Evolutionary conservation across 2,329 filamentous ascomycete species (phyloP).

Genomic region (Lomentospora prolificans): DNA sequence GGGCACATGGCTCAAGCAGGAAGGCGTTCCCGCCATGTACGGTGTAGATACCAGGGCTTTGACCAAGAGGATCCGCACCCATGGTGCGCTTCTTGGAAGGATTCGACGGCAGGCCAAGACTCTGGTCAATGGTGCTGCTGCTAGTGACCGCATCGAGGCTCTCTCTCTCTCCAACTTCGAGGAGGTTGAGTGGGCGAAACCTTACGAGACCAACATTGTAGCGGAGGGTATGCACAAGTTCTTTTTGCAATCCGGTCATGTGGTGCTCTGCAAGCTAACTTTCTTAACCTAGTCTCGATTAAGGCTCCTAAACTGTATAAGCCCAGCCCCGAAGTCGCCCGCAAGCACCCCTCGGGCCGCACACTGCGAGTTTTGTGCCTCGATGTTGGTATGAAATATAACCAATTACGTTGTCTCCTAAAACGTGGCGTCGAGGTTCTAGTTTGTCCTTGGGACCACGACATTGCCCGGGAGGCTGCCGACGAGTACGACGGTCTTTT

Average conservation of each 20-base stretch:
- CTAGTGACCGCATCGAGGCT: conserved; percentile 14
- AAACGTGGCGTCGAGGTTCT: conserved; percentile 86
- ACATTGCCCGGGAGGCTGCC: conserved; percentile 66
- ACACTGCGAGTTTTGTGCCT: conserved; percentile 81
- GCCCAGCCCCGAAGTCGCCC: conserved; percentile 57
- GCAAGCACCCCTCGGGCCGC: conserved; percentile 83
- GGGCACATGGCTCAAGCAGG: conserved; percentile 91
- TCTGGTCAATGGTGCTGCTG: conserved; percentile 29
- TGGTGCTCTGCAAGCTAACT: conserved; percentile 14
- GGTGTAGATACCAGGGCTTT: conserved; percentile 88
- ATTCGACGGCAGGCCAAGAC: conserved; percentile 56
- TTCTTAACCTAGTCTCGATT: conserved; percentile 65
- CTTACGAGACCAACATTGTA: conserved; percentile 86
- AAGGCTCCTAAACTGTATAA: conserved; percentile 77
- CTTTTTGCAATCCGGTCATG: not conserved
- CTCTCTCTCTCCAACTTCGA: conserved; percentile 51
- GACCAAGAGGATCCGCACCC: conserved; percentile 86
- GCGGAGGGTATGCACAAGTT: conserved; percentile 59
- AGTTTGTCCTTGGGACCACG: conserved; percentile 92
- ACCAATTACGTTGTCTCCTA: conserved; percentile 89
- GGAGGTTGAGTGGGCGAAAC: conserved; percentile 77
- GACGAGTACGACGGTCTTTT: conserved; percentile 94
- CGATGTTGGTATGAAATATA: conserved; percentile 97
- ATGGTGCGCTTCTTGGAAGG: conserved; percentile 93
- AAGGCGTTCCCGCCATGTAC: conserved; percentile 87